These are phyloP conservation scores for Metschnikowia hibisci DNA, from an alignment of 805 yeast species.

Conservation along the genomic window DNA sequence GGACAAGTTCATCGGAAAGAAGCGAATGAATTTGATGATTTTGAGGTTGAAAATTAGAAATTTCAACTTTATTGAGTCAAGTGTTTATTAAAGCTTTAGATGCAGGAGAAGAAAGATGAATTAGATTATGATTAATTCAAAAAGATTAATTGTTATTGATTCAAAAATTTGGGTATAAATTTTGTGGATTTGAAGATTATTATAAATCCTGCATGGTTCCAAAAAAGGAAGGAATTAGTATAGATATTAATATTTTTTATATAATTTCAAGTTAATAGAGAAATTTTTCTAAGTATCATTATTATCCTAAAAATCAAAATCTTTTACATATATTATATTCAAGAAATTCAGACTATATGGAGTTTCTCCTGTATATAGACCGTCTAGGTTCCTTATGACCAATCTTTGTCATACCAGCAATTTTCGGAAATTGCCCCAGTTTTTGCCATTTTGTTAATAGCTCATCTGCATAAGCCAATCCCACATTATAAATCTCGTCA, in stretches of 20 bases:
- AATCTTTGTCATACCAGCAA: conserved; percentile 45
- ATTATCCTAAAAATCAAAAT: too few species aligned
- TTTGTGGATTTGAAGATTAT: too few species aligned
- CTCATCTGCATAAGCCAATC: conserved; percentile 65
- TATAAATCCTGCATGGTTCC: too few species aligned
- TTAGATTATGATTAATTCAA: too few species aligned
- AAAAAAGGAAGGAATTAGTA: too few species aligned
- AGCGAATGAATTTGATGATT: background rate
- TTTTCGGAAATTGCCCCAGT: conserved; percentile 53
- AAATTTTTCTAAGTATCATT: too few species aligned
- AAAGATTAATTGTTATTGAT: too few species aligned
- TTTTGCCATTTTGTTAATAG: conserved; percentile 50
- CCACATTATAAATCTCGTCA: conserved; percentile 83
- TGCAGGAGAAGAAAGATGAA: too few species aligned
- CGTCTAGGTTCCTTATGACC: conserved; percentile 9
- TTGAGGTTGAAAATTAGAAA: background rate
- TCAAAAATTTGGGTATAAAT: too few species aligned
- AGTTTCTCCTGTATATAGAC: conserved; percentile 15
- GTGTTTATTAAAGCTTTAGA: background rate
- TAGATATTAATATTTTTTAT: too few species aligned
- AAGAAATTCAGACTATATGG: conserved; percentile 10
- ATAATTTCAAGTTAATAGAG: too few species aligned
- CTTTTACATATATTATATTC: too few species aligned
- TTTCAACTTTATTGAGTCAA: background rate
- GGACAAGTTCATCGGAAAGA: conserved; percentile 9